phyloP scores from a whole-genome alignment of 306 rosid species.

The Argentina anserina region DNA sequence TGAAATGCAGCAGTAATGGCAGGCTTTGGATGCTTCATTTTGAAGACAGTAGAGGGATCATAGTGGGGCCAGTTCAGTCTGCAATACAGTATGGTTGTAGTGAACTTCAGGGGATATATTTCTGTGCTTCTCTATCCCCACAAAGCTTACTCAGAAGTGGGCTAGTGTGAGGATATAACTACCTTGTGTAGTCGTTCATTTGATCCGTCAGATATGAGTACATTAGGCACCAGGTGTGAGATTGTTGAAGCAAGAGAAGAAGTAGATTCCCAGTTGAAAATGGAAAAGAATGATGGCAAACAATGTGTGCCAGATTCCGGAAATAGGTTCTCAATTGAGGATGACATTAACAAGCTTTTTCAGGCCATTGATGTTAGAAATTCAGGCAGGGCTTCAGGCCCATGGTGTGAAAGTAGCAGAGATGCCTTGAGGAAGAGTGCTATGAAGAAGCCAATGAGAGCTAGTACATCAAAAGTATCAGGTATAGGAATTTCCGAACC shows the following conservation, averaged over 20 bases:
- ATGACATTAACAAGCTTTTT: slow-evolving; percentile 84
- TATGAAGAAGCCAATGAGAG: slow-evolving; percentile 85
- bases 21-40: slow-evolving; percentile 55
- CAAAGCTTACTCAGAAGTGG: slow-evolving; percentile 45
- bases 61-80: slow-evolving; percentile 21
- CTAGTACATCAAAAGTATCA: slow-evolving; percentile 58
- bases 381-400: slow-evolving; percentile 50
- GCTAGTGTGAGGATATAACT: slow-evolving; percentile 30
- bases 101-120: slow-evolving; percentile 30
- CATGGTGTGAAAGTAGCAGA: slow-evolving; percentile 34
- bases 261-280: slow-evolving; percentile 38
- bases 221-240: slow-evolving; percentile 49
- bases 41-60: slow-evolving; percentile 24
- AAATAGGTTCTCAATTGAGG: slow-evolving; percentile 73
- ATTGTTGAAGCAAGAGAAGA: slow-evolving; percentile 76
- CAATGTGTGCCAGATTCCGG: slow-evolving; percentile 40
- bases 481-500: slow-evolving; percentile 95
- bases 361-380: slow-evolving; percentile 69
- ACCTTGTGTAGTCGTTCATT: slow-evolving; percentile 16
- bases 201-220: slow-evolving; percentile 48
- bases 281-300: slow-evolving; percentile 46
- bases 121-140: slow-evolving; percentile 23
- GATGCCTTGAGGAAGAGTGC: slow-evolving; percentile 68
- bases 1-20: slow-evolving; percentile 33
- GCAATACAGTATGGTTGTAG: slow-evolving; percentile 39